These are phyloP conservation scores for Chloris gayana DNA, from an alignment of 176 grass and related monocot genomes.

Conservation along the genomic window DNA sequence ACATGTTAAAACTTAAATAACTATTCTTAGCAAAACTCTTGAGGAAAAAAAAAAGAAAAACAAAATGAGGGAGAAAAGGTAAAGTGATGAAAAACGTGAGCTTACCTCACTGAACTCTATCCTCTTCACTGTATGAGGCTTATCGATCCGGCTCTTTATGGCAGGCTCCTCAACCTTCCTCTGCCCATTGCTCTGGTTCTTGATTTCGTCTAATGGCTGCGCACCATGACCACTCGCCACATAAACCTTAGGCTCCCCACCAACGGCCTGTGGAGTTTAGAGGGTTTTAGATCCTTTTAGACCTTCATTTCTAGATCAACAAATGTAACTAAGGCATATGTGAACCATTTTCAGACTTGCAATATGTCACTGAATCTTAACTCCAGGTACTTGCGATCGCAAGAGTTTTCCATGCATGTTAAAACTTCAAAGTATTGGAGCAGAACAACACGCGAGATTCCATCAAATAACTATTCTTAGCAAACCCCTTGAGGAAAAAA, in stretches of 20 bases:
- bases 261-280: not conserved
- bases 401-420: not conserved
- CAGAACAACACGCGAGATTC: no score
- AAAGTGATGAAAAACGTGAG: not conserved
- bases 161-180: not conserved
- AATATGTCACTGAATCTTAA: not conserved
- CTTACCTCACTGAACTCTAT: constrained; percentile 15
- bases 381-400: not conserved
- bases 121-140: not conserved
- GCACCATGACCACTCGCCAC: not conserved
- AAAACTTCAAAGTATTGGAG: no score
- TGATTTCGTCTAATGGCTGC: not conserved
- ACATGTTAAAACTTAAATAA: not conserved
- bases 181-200: not conserved
- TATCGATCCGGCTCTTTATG: not conserved
- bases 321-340: not conserved
- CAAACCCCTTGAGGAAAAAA: not conserved
- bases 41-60: not conserved
- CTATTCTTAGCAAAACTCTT: not conserved
- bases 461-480: not conserved
- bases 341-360: not conserved
- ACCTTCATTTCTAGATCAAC: not conserved
- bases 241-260: not conserved
- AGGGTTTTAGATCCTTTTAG: not conserved
- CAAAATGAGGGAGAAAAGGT: not conserved